Evolutionary conservation across 805 yeast genomes (phyloP), one percentile per base, ranked within the genome.

Genomic region (Wickerhamiella domercqiae): DNA sequence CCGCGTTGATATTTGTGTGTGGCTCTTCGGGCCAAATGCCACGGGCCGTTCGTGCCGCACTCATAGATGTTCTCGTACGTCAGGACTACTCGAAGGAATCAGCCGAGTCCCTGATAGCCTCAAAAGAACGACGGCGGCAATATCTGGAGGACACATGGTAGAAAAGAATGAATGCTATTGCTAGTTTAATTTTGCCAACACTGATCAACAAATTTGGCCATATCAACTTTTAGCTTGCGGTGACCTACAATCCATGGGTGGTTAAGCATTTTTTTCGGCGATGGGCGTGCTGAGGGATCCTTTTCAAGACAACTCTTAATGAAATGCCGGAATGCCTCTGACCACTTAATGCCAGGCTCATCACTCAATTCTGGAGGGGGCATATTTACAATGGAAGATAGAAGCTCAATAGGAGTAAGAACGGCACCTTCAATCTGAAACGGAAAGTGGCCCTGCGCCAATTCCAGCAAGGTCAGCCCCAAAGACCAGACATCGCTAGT

Each of bases 1-100:
- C 86, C n/a, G 93, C 80, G 0, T 56, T 69, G 0, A 60, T 90
- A 4, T 84, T 76, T 52, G 63, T 90, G 4, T 87, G 98, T 63
- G 99, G 99, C 0, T 75, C 94, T 13, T 75, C 93, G 19, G 97
- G 98, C 0, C 71, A 71, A 45, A 90, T 90, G 98, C 98, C 98
- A 1, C 66, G 71, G 17, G 84, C 76, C 57, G 90, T 87, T 1
- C 63, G 94, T 40, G 57, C 79, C n/a, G 87, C 96, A 0, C 54
- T 90, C 20, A 71, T 69, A 26, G 77, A 71, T 13, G 71, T 80
- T 11, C 64, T 64, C 3, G 74, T 15, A n/a, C 25, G 20, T 17
- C 35, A 37, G 2, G 47, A 45, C 7, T 24, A 21, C 15, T 18
- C 15, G 11, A 31, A 18, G 14, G 33, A 14, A 6, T 29, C 82